phyloP scores from a whole-genome alignment of 2,329 filamentous ascomycete species.

The Colletotrichum sp. region DNA sequence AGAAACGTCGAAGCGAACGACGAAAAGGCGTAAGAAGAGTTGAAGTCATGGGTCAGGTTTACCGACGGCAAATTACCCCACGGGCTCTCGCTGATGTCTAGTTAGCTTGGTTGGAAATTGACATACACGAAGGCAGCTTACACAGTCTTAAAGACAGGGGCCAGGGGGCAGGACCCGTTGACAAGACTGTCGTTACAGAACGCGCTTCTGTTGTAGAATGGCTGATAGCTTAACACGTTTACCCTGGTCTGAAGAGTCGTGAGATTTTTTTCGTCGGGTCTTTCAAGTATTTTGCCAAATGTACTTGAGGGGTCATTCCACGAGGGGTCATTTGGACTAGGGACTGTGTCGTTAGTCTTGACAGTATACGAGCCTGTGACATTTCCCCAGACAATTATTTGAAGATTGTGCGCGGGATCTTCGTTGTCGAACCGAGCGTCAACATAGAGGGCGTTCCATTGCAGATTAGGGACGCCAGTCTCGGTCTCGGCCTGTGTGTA shows the following conservation, averaged over 20 bases:
- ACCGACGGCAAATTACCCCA: slow-evolving; percentile 70
- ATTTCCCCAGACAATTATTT: slow-evolving; percentile 87
- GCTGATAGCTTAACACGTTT: slow-evolving; percentile 78
- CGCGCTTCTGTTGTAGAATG: slow-evolving; percentile 58
- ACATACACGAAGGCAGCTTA: slow-evolving; percentile 25
- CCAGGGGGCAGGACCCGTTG: slow-evolving; percentile 75
- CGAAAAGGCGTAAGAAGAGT: slow-evolving; percentile 84
- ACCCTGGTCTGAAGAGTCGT: slow-evolving; percentile 78
- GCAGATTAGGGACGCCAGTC: slow-evolving; percentile 56
- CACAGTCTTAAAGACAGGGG: slow-evolving; percentile 68
- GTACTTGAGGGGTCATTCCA: slow-evolving; percentile 66
- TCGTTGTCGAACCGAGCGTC: slow-evolving; percentile 75
- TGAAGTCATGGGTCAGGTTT: slow-evolving; percentile 74
- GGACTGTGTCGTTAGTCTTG: slow-evolving; percentile 28
- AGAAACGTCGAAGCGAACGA: slow-evolving; percentile 77
- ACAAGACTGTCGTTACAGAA: slow-evolving; percentile 71
- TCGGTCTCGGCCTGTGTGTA: slow-evolving; percentile 49
- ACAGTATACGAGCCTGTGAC: slow-evolving; percentile 72
- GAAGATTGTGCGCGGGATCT: slow-evolving; percentile 67
- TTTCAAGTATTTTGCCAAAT: slow-evolving; percentile 77
- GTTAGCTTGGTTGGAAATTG: not conserved
- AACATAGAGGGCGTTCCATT: slow-evolving; percentile 79
- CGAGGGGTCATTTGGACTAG: slow-evolving; percentile 60
- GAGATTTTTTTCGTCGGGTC: slow-evolving; percentile 60
- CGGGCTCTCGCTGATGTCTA: not conserved